Conservation (phyloP, 352 stramenopile species). For the Globisporangium parvum region DNA sequence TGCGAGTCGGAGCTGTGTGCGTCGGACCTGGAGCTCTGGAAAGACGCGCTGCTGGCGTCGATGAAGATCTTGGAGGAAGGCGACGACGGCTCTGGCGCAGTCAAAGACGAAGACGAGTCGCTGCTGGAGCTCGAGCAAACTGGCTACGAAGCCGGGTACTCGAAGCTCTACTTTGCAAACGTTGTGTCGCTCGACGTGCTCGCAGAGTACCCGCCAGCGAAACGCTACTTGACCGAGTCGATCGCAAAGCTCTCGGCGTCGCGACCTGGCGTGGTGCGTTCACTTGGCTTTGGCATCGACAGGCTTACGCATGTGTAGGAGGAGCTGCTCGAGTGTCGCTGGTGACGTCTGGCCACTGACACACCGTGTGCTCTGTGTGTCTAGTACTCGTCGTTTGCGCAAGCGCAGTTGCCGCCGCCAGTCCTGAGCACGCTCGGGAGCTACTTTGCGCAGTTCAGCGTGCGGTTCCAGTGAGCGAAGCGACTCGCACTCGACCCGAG, state of each 20-base stretch:
- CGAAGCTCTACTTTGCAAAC: slow-evolving; percentile 90
- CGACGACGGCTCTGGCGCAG: slow-evolving; percentile 38
- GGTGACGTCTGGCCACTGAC: slow-evolving; percentile 9
- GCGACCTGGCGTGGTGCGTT: slow-evolving; percentile 60
- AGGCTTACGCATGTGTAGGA: no score
- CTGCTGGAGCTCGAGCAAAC: slow-evolving; percentile 75
- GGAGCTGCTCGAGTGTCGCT: not conserved
- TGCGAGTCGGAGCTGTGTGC: slow-evolving; percentile 66
- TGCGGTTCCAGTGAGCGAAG: slow-evolving; percentile 49
- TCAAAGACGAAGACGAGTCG: slow-evolving; percentile 80
- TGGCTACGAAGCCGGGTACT: slow-evolving; percentile 93
- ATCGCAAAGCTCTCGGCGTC: slow-evolving; percentile 62
- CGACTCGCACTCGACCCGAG: not conserved
- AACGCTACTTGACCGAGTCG: slow-evolving; percentile 59
- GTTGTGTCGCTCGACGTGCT: slow-evolving; percentile 84
- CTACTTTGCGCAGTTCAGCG: slow-evolving; percentile 65
- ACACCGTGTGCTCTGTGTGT: slow-evolving; percentile 2
- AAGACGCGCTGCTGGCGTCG: slow-evolving; percentile 31
- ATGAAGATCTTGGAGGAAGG: slow-evolving; percentile 63
- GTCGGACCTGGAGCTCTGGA: slow-evolving; percentile 48
- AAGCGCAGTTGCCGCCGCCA: slow-evolving; percentile 31
- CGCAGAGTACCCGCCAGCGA: slow-evolving; percentile 53
- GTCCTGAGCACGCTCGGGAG: slow-evolving; percentile 30
- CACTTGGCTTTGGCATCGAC: no score
- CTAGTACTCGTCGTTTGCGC: slow-evolving; percentile 46